Conservation (phyloP, 345 rosid species). For the Erodium maritimum region DNA sequence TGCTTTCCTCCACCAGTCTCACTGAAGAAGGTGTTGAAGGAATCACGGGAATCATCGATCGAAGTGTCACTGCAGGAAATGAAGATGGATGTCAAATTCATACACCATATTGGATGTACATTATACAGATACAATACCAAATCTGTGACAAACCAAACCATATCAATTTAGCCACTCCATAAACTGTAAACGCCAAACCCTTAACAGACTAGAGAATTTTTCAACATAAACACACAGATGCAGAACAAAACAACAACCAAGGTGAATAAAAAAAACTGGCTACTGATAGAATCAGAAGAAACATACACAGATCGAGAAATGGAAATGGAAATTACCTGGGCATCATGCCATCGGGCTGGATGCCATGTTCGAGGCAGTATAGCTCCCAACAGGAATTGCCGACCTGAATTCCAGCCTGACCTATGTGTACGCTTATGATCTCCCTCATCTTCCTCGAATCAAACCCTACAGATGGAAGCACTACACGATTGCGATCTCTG, state of each 20-base stretch:
- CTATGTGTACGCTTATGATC: constrained; percentile 51
- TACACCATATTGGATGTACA: background rate
- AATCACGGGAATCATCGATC: constrained; percentile 25
- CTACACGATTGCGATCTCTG: too few species aligned
- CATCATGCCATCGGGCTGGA: constrained; percentile 55
- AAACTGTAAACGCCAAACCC: background rate
- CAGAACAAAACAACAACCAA: background rate
- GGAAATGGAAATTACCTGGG: constrained; percentile 27
- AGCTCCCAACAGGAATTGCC: constrained; percentile 60
- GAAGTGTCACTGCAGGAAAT: constrained; percentile 25
- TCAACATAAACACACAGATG: too few species aligned
- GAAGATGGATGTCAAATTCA: background rate
- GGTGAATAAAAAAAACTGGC: background rate
- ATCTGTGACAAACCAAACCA: background rate
- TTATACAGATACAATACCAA: background rate
- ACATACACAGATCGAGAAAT: too few species aligned
- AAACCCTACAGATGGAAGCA: background rate
- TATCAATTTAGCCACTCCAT: background rate
- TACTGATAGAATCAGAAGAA: too few species aligned
- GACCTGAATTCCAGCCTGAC: constrained; percentile 56
- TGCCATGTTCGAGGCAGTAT: too few species aligned
- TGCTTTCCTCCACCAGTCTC: constrained; percentile 47
- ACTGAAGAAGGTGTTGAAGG: constrained; percentile 50
- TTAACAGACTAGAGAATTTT: background rate
- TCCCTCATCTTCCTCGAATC: constrained; percentile 31